These are phyloP conservation scores for Helotiales sp. DNA, from an alignment of 2,329 filamentous ascomycete species.

Conservation along the genomic window DNA sequence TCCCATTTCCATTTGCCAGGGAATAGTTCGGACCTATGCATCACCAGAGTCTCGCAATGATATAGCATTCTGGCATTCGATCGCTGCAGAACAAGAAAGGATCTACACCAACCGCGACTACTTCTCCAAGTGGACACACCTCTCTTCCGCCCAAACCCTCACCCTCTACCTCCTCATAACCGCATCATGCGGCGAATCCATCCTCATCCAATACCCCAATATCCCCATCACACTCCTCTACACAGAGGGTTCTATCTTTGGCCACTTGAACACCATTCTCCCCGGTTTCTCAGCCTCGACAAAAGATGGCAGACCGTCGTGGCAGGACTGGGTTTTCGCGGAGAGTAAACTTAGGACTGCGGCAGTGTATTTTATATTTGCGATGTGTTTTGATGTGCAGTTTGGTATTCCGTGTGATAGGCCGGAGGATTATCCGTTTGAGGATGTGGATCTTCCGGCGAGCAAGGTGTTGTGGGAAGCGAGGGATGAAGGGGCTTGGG, in stretches of 20 bases:
- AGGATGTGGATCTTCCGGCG: conserved; percentile 12
- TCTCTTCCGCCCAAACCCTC: conserved; percentile 3
- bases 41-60: not conserved
- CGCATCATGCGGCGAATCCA: not conserved
- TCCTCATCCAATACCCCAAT: not conserved
- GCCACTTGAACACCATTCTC: not conserved
- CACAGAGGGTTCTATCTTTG: not conserved
- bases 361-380: conserved; percentile 6
- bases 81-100: conserved; percentile 12
- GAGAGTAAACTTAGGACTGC: conserved; percentile 11
- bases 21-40: not conserved
- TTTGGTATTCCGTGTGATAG: conserved; percentile 16
- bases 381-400: conserved; percentile 8
- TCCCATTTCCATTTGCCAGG: conserved; percentile 2
- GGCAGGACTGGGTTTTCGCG: conserved; percentile 11
- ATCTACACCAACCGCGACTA: conserved; percentile 8
- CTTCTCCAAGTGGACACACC: conserved; percentile 2
- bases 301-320: not conserved
- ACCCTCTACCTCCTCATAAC: conserved; percentile 12
- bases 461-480: conserved; percentile 11
- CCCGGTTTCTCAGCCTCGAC: not conserved
- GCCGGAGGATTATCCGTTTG: not conserved
- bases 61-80: not conserved
- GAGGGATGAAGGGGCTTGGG: conserved; percentile 2
- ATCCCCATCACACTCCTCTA: conserved; percentile 2